Evolutionary conservation across 352 stramenopile species (phyloP).

Genomic region (Pythium phragmitis): DNA sequence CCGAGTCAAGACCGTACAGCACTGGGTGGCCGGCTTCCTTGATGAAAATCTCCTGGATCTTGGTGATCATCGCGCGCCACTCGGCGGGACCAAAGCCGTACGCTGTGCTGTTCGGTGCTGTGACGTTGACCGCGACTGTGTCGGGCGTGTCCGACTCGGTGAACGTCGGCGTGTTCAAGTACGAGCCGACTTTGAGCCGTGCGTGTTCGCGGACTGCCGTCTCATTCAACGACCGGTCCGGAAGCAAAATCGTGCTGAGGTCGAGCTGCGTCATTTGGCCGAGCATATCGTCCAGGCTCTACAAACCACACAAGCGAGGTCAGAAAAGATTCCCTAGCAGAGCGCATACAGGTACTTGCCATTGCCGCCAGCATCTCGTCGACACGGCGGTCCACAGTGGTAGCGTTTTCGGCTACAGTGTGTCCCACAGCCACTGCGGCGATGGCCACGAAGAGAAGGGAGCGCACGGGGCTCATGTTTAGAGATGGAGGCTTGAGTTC

Average conservation of each 20-base stretch:
- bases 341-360: not conserved
- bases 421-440: not conserved
- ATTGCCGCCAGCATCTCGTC: slow-evolving; percentile 17
- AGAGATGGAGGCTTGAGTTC: not conserved
- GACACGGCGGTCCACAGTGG: slow-evolving; percentile 3
- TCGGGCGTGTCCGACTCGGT: slow-evolving; percentile 23
- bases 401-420: not conserved
- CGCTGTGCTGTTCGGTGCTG: slow-evolving; percentile 17
- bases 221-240: slow-evolving; percentile 63
- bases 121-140: slow-evolving; percentile 20
- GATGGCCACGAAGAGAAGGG: not conserved
- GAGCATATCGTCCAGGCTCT: slow-evolving; percentile 51
- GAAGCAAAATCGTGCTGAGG: slow-evolving; percentile 70
- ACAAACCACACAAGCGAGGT: not conserved
- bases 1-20: slow-evolving; percentile 89
- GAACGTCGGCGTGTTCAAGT: slow-evolving; percentile 79
- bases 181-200: slow-evolving; percentile 83
- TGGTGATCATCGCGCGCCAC: slow-evolving; percentile 67
- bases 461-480: not conserved
- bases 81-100: slow-evolving; percentile 57
- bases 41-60: slow-evolving; percentile 79
- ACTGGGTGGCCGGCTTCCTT: slow-evolving; percentile 57
- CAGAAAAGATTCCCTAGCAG: not conserved
- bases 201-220: slow-evolving; percentile 66
- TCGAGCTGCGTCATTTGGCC: slow-evolving; percentile 93